Base-by-base conservation (phyloP, 768 basidiomycete genomes). In the Suillus bovinus region DNA sequence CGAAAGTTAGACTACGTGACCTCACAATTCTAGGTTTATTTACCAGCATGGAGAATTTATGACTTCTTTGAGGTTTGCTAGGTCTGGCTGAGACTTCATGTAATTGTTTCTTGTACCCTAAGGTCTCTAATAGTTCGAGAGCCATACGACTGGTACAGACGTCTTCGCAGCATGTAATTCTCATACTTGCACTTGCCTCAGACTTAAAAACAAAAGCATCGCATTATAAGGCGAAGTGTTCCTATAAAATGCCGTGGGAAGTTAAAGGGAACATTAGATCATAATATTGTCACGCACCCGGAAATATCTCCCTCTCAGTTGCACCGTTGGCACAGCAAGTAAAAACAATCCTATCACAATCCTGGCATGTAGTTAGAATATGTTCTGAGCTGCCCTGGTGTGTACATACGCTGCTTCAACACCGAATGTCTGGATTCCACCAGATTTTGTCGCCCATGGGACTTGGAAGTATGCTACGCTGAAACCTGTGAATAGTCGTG, bases 381-480 rank as follows among this genome's bases (percentile, higher is more conserved):
- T 52, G 50, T n/a, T 13, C 49, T 10, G 9, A 42, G 39, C 9
- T 17, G 0, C 1, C 14, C 41, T 5, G 24, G 22, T 5, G 34
- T 46, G 10, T 39, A 74, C 78, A 53, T 60, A 77, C 69, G 74
- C 74, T 47, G 78, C 78, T 63, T 80, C 80, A 39, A 71, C 70
- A 16, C 80, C 80, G 62, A 73, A 72, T 20, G 77, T 75, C 36
- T 69, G 63, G 27, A 79, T 62, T 5, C 69, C 75, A 34, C 79
- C 79, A 29, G 71, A 64, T 60, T 70, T 69, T 5, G 69, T 69
- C 22, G 79, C 70, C 80, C 79, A 79, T 0, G 76, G 75, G 20
- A 80, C 74, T 62, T 79, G 78, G 59, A 76, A 80, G 64, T 73
- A 79, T 10, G 78, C 78, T 44, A 79, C 76, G 11, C 69, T 61